Percentiles rank a stretch among this genome's conserved stretches.
Conservation (phyloP, 2,329 filamentous ascomycete species). For the Pyricularia pennisetigena region DNA sequence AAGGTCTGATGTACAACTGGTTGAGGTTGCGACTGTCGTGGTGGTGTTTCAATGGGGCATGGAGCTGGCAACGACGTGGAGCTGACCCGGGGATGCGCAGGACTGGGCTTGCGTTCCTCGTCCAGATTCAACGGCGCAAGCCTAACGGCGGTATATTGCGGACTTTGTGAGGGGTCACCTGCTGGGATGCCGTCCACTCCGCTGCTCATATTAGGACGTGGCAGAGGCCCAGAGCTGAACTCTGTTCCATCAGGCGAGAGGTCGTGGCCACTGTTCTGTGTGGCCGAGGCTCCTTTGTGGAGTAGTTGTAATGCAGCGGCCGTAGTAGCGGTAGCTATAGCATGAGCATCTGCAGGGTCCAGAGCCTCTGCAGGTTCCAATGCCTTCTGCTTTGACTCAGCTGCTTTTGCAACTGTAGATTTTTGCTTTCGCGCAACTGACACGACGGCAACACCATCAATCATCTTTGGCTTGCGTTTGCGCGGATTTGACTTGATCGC, state of each 20-base stretch:
- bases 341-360: neutral
- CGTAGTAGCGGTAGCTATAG: neutral
- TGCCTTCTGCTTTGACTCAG: neutral
- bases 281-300: neutral
- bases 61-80: neutral
- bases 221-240: neutral
- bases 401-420: neutral
- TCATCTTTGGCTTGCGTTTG: conserved; percentile 35
- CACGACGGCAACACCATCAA: conserved; percentile 24
- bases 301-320: neutral
- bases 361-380: neutral
- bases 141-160: neutral
- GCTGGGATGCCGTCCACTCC: neutral
- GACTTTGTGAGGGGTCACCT: neutral
- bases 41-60: neutral
- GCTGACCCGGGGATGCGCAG: neutral
- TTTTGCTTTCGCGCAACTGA: neutral
- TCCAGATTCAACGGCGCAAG: neutral
- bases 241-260: neutral
- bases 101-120: neutral
- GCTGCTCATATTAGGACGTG: neutral
- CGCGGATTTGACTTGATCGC: conserved; percentile 40
- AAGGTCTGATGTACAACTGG: neutral
- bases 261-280: neutral
- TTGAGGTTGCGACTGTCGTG: neutral